A percentile compares a stretch with the other conserved stretches of the same genome.
phyloP scores from a whole-genome alignment of 2,329 filamentous ascomycete genomes.

The Ceratocystis destructans region DNA sequence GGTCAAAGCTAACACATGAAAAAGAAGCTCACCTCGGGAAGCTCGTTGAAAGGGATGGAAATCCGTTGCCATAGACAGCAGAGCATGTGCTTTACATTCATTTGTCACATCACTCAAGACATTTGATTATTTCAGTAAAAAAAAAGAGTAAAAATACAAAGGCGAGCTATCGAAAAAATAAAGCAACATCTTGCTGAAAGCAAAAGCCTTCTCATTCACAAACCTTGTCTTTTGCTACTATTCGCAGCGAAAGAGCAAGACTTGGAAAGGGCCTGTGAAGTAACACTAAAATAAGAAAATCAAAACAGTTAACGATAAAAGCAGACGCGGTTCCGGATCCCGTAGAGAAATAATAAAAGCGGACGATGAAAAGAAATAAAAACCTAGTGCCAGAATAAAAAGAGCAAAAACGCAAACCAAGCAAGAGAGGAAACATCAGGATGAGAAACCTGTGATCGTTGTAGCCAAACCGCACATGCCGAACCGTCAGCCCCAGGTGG shows the following conservation, averaged over 20 bases:
- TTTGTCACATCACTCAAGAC: neutral
- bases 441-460: neutral
- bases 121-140: neutral
- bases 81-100: neutral
- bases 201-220: neutral
- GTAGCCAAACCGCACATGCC: slow-evolving; percentile 2
- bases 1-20: too few relatives aligned
- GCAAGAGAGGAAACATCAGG: neutral
- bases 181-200: neutral
- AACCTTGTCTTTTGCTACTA: too few relatives aligned
- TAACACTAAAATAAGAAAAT: slow-evolving; percentile 7
- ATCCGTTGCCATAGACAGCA: too few relatives aligned
- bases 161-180: neutral
- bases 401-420: neutral
- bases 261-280: neutral
- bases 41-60: too few relatives aligned
- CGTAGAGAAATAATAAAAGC: slow-evolving; percentile 5
- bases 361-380: neutral
- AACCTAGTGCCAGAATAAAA: neutral
- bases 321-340: slow-evolving; percentile 18
- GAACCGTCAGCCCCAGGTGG: slow-evolving; percentile 5
- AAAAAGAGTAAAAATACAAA: slow-evolving; percentile 1
- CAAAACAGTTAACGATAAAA: slow-evolving; percentile 11
- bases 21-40: too few relatives aligned
- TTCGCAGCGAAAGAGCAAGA: neutral